Base-by-base conservation (phyloP, 352 stramenopile species). In the Phytophthora cryptogea region DNA sequence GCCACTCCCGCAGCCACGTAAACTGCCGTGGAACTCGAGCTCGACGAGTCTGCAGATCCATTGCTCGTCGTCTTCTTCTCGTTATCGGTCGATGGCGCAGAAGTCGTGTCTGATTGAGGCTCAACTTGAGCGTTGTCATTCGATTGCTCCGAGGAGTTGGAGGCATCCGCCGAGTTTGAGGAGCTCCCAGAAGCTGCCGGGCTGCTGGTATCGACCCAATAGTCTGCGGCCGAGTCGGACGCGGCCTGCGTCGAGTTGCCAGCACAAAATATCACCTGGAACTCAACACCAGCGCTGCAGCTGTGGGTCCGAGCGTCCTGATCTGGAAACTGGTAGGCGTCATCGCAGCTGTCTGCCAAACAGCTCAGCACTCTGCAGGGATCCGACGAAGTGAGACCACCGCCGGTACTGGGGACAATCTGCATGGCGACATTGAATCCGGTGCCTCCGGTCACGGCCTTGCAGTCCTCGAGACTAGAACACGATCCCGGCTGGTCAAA, bases 371-470 rank as follows among this genome's bases (percentile, higher is more conserved):
- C 64, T 23, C 59, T 32, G 60, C 79, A 92, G 30, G 73, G 68
- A 16, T 68, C 59, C 8, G 63, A 54, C n/a, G 66, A 69, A n/a
- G 42, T 59, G 40, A 50, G 16, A 7, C 62, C 64, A 35, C 79
- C 59, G 0, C 66, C 66, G 4, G 23, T 60, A 52, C 49, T 63
- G 1, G 80, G 78, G 5, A 74, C 52, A 41, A 92, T 90, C 59
- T 81, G 66, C 77, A 92, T 90, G 50, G 78, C 53, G n/a, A 88
- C 65, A 54, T 91, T 92, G 68, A 84, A 92, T 23, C 80, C 79
- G 16, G 76, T 67, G 51, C 74, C 79, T 39, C 80, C 80, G 7
- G 80, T 92, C 32, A 70, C 39, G 8, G 50, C 45, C 54, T 90
- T 89, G 66, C 83, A 92, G n/a, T 70, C 66, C 5, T 63, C 61